Conservation (phyloP, 495 filamentous ascomycete genomes). For the Cercophora samala region DNA sequence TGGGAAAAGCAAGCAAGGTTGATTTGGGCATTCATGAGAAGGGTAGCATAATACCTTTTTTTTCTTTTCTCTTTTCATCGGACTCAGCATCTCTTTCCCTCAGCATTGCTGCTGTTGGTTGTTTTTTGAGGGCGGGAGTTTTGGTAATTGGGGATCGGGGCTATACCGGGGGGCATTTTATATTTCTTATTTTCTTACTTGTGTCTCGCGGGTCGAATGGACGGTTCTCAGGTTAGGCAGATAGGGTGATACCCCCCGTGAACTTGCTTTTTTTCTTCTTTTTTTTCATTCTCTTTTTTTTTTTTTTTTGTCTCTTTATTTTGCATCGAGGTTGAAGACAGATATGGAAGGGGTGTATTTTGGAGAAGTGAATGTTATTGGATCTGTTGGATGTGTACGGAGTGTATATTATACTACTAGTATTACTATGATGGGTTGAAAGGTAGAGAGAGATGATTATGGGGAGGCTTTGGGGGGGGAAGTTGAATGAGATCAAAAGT, state of each 20-base stretch:
- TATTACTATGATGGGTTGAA: no score
- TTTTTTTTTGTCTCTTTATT: neutral
- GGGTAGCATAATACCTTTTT: neutral
- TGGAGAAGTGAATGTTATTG: no score
- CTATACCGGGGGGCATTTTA: neutral
- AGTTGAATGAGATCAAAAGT: neutral
- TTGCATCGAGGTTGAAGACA: neutral
- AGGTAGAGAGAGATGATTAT: no score
- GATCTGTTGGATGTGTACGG: neutral
- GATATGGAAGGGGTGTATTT: constrained; percentile 5
- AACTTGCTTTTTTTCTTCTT: neutral
- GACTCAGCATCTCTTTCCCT: no score
- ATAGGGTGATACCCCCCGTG: neutral
- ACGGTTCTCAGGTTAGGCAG: neutral
- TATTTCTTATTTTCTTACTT: neutral
- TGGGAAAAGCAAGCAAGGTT: neutral
- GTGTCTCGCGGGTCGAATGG: neutral
- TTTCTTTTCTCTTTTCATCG: neutral
- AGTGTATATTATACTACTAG: neutral
- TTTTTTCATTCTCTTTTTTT: neutral
- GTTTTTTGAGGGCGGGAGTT: neutral
- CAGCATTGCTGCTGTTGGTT: neutral
- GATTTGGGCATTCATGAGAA: neutral
- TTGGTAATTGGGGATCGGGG: neutral
- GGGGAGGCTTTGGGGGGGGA: neutral